Evolutionary conservation across 805 yeast species (phyloP), one percentile per base, ranked within the genome.

Genomic region (Kodamaea nitidulidarum): DNA sequence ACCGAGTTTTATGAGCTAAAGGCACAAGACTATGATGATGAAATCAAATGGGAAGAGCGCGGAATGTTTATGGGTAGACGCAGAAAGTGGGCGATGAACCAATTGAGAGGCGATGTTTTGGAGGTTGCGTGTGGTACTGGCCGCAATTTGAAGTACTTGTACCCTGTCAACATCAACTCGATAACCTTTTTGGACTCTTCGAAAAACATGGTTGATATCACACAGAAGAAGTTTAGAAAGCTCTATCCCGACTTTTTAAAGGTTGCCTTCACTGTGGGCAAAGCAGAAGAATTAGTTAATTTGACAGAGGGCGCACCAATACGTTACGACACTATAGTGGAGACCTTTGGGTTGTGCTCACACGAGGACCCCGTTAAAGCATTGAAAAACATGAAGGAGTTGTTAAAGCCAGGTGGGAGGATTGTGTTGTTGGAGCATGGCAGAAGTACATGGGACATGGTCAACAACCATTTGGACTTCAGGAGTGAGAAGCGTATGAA

Each of bases 91-190:
- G 59, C 84, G 33, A 84, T 85, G 88, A 75, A 69, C 26, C 84
- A 84, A 45, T 75, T 82, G 36, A 65, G 70, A 42, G 98, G 98
- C 15, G 96, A 93, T 56, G 96, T 88, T 2, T 65, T 93, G 41
- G 98, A 93, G 60, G 93, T 91, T 8, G 83, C 97, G 0, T 86
- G 95, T 55, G 98, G 98, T 42, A 93, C 98, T 0, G 98, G 98
- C 5, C 75, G 98, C 60, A 93, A 93, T 56, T 75, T 91, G 41
- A 80, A 82, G 35, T 90, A 82, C 56, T 62, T 88, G 49, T 73
- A 81, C 38, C 75, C 80, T 15, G 70, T 75, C 1, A 56, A 67
- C 18, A 64, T 91, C 21, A 71, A 74, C 35, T 84, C 96, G 0
- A 75, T 87, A 27, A 91, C 98, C 0, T 87, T 85, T 50, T 62